Conservation (phyloP, 2,329 filamentous ascomycete genomes). For the Westerdykella sp. region DNA sequence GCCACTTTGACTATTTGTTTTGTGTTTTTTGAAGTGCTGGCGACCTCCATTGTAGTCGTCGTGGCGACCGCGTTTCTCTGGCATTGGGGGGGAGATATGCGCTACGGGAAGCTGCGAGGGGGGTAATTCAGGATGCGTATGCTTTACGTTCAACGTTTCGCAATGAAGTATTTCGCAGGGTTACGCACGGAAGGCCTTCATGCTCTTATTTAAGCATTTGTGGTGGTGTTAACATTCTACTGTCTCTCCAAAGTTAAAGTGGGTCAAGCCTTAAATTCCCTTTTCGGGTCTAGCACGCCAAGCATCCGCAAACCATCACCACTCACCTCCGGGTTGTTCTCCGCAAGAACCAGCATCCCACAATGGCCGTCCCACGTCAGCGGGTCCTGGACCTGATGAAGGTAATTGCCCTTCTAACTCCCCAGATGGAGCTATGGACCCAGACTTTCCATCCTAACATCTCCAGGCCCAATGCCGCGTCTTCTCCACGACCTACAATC, state of each 20-base stretch:
- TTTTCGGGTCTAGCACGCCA: neutral
- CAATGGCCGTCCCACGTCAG: constrained; percentile 48
- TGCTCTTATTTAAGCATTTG: too few species aligned
- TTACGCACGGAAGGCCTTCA: too few species aligned
- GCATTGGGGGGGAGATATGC: constrained; percentile 18
- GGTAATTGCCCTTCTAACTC: constrained; percentile 43
- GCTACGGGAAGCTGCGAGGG: too few species aligned
- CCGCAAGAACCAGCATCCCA: constrained; percentile 5
- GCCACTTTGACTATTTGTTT: neutral
- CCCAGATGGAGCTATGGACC: neutral
- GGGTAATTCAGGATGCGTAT: too few species aligned
- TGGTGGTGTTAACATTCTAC: too few species aligned
- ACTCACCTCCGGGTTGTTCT: neutral
- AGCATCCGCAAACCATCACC: neutral
- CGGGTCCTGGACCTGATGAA: constrained; percentile 67
- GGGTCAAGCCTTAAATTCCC: neutral
- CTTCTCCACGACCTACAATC: constrained; percentile 89
- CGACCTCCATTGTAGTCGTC: constrained; percentile 14
- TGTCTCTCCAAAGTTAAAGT: too few species aligned
- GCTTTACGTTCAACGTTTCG: too few species aligned
- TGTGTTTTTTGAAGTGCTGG: constrained; percentile 12
- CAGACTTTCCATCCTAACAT: constrained; percentile 4
- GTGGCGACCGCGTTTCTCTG: constrained; percentile 16
- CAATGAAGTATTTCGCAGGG: too few species aligned
- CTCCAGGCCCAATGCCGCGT: constrained; percentile 78